Conservation (phyloP, 1,139 yeast species). For the Magnusiomyces paraingens region DNA sequence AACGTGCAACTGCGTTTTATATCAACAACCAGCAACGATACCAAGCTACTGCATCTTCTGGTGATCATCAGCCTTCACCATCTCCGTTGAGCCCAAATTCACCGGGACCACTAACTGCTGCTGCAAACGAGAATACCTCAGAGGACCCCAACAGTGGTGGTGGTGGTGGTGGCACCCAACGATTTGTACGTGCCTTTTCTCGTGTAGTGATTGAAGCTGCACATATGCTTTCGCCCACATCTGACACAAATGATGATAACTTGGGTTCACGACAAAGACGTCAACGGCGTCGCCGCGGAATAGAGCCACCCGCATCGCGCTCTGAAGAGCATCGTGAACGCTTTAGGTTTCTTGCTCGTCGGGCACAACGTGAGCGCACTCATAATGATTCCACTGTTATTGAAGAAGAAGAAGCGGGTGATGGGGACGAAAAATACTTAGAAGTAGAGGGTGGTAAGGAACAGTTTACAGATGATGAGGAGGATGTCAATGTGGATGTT, state of each 20-base stretch:
- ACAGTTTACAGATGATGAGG: background rate
- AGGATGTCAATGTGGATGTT: background rate
- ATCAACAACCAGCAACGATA: too few species aligned
- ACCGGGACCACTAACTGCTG: too few species aligned
- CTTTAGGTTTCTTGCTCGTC: background rate
- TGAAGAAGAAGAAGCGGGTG: background rate
- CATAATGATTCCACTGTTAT: too few species aligned
- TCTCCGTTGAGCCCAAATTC: too few species aligned
- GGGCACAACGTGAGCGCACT: background rate
- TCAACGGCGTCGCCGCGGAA: too few species aligned
- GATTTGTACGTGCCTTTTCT: slow-evolving; percentile 10
- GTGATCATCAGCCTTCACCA: too few species aligned
- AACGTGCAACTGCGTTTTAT: too few species aligned
- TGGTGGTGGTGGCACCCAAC: background rate
- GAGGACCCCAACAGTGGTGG: background rate
- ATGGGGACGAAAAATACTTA: background rate
- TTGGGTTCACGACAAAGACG: too few species aligned
- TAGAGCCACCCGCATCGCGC: background rate
- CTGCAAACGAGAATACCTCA: too few species aligned
- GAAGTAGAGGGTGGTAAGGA: background rate
- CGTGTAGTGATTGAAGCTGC: slow-evolving; percentile 6
- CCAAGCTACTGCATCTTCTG: too few species aligned
- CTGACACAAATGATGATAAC: too few species aligned
- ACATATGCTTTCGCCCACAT: too few species aligned
- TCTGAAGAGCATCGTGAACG: background rate